Conservation (phyloP, 2,329 filamentous ascomycete species). For the Thelonectria discophora region DNA sequence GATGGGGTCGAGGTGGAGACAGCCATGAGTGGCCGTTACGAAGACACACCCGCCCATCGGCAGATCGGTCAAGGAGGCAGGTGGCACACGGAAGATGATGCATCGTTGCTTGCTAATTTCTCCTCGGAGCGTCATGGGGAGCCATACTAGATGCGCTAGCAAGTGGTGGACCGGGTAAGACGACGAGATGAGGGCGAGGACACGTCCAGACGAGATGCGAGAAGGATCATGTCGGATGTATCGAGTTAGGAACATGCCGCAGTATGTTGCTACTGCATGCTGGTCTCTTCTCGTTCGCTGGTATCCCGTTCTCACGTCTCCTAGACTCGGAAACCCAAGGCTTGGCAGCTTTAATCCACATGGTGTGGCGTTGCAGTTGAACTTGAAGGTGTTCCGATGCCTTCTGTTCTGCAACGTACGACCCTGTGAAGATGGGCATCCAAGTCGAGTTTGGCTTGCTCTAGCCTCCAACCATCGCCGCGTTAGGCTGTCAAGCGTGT, state of each 20-base stretch:
- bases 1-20: constrained; percentile 36
- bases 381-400: too few species aligned
- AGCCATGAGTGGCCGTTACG: constrained; percentile 31
- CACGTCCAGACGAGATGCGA: background rate
- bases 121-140: background rate
- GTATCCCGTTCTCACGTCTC: too few species aligned
- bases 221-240: background rate
- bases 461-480: too few species aligned
- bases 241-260: too few species aligned
- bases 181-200: background rate
- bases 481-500: too few species aligned
- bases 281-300: too few species aligned
- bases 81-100: constrained; percentile 38
- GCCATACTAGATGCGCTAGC: constrained; percentile 12
- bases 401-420: too few species aligned
- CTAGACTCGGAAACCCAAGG: too few species aligned
- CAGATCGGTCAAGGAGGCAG: constrained; percentile 36
- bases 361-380: too few species aligned
- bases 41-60: constrained; percentile 34
- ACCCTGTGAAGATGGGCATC: too few species aligned
- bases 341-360: too few species aligned
- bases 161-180: constrained; percentile 19
- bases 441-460: too few species aligned
- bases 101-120: constrained; percentile 29
- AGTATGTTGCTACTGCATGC: background rate